phyloP scores from a whole-genome alignment of 352 stramenopile species.

The Phytophthora palmivora region DNA sequence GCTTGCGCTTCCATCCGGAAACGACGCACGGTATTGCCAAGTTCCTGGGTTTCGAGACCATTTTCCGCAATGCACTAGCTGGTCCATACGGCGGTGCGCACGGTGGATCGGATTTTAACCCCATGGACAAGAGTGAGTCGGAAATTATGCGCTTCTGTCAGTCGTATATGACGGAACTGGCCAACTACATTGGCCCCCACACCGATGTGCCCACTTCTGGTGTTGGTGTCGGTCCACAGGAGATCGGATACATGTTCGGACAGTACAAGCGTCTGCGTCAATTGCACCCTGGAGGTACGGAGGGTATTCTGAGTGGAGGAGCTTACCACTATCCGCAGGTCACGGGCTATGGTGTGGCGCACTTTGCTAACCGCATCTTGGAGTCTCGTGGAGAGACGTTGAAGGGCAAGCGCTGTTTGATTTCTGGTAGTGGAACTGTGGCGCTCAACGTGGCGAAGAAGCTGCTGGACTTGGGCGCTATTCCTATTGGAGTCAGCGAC shows the following conservation, averaged over 20 bases:
- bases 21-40: conserved; percentile 91
- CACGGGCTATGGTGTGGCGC: conserved; percentile 93
- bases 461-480: conserved; percentile 95
- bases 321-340: conserved; percentile 92
- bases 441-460: conserved; percentile 95
- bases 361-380: conserved; percentile 96
- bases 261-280: conserved; percentile 97
- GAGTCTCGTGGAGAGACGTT: conserved; percentile 93
- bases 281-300: conserved; percentile 78
- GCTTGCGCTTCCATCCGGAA: conserved; percentile 94
- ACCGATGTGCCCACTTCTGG: conserved; percentile 96
- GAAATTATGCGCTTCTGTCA: conserved; percentile 99
- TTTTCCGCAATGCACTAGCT: conserved; percentile 96
- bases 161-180: conserved; percentile 98
- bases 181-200: conserved; percentile 98
- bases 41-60: conserved; percentile 94
- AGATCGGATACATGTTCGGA: conserved; percentile 98
- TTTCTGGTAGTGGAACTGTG: conserved; percentile 95
- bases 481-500: conserved; percentile 97
- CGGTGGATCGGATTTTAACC: conserved; percentile 97
- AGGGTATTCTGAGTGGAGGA: conserved; percentile 91
- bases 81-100: conserved; percentile 82
- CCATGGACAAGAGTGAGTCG: conserved; percentile 96
- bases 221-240: conserved; percentile 93
- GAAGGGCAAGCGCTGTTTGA: conserved; percentile 96